Evolutionary conservation across 345 rosid genomes (phyloP).

Genomic region (Diplotaxis tenuifolia): DNA sequence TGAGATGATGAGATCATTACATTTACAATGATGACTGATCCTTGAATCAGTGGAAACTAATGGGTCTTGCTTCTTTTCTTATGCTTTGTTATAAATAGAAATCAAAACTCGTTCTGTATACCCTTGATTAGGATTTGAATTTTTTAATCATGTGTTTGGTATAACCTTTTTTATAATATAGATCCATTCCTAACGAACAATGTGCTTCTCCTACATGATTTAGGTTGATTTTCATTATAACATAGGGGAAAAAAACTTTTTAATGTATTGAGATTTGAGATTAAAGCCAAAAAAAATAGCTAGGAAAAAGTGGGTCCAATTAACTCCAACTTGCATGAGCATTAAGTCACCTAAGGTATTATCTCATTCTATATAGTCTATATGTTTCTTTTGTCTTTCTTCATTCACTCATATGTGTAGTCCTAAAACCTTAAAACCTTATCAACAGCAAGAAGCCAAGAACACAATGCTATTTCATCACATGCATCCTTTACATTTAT

Average conservation of each 20-base stretch:
- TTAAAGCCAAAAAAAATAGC: background rate
- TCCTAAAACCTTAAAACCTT: constrained; percentile 1
- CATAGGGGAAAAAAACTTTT: background rate
- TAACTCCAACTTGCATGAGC: constrained; percentile 32
- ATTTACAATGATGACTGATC: background rate
- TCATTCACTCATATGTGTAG: constrained; percentile 31
- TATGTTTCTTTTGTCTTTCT: constrained; percentile 21
- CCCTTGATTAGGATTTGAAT: background rate
- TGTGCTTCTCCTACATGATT: background rate
- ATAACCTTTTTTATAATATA: background rate
- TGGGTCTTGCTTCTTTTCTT: background rate
- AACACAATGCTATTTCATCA: constrained; percentile 5
- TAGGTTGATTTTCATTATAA: constrained; percentile 5
- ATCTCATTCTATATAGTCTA: constrained; percentile 29
- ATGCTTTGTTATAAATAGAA: background rate
- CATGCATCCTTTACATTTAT: constrained; percentile 26
- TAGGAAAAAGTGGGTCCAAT: constrained; percentile 29
- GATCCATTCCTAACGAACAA: background rate
- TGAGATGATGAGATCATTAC: background rate
- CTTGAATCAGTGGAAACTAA: background rate
- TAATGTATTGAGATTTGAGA: background rate
- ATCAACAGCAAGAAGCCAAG: background rate
- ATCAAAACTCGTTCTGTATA: background rate
- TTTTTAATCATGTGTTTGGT: background rate
- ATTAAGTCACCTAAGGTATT: constrained; percentile 22